Base-by-base conservation (phyloP, 768 basidiomycete species). In the Auricularia cornea region DNA sequence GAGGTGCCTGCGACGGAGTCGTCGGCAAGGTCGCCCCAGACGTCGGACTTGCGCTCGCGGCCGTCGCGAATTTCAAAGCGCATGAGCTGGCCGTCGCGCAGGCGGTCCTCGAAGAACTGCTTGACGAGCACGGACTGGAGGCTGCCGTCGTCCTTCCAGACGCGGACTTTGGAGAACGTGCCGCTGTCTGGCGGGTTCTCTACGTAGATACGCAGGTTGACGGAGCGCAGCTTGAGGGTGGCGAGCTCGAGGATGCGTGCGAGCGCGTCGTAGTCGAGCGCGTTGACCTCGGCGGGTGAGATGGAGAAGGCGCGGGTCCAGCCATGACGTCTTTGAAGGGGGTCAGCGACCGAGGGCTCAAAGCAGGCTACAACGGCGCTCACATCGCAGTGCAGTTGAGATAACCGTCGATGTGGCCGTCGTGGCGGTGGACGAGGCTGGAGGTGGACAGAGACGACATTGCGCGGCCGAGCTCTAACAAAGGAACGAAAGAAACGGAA, bases 91-190 rank as follows among this genome's bases (percentile, higher is more conserved):
- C 57, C 62, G 10, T 40, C 30, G 14, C 20, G 26, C 30, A 56
- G 57, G 10, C 62, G 56, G n/a, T 41, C 26, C 57, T 59, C 57
- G 28, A 63, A 63, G 30, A 63, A 63, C 32, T 63, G 32, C 48
- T 63, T 56, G n/a, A 63, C 62, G 23, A 63, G 62, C 12, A 63
- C 62, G 40, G 56, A 59, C 30, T 63, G 62, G 54, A 63, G 62
- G 35, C 56, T 59, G 35, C 62, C 62, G 28, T 63, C 62, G 38
- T 63, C 56, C 41, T 63, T 63, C 62, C 62, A 63, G 31, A 20
- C 35, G 20, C 57, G 62, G 11, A 63, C 33, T 32, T 63, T 59
- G 31, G 62, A 59, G 56, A 56, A 63, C 4, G 32, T 63, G 35
- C 62, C 62, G 26, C 44, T 54, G 48, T 59, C 62, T 12, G 40